Base-by-base conservation (phyloP, 1,284 basidiomycete genomes). In the Apiotrichum sp. region DNA sequence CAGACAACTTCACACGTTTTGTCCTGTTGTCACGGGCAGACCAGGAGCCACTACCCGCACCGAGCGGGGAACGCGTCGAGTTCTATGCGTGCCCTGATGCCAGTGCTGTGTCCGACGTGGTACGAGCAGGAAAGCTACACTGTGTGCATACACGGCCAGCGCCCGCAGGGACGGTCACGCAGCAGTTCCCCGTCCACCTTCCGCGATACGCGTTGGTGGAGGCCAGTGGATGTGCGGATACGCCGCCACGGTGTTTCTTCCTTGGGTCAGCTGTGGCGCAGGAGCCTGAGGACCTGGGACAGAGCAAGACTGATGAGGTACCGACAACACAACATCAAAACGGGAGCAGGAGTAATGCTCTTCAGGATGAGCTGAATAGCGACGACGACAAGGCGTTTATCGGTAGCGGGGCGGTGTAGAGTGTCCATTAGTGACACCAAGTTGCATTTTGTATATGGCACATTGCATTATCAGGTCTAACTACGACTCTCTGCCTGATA, bases 1-100 rank as follows among this genome's bases (percentile, higher is more conserved):
- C n/a, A 76, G 76, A 68, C 52, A 77, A 77, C 56, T 72, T 59
- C 48, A 77, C 76, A 3, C 70, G 74, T n/a, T 77, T 77, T 62
- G 40, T 77, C 33, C 63, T 76, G 11, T 58, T 77, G 7, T 50
- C 59, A 3, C 56, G 57, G 35, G 22, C 34, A 11, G 42, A 47
- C 38, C 39, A 50, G 29, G 22, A 32, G 33, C 45, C 52, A 6
- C 29, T 53, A 32, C 22, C 22, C 39, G 6, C 34, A 29, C 6
- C 31, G 41, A 9, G 3, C 9, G 22, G 22, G 42, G 41, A 36
- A n/a, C 35, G 50, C 41, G 4, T 9, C 42, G 22, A 22, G 13
- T 39, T 53, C 51, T 57, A 34, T 41, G 55, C 55, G 36, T 36
- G 51, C 16, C 41, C 35, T 35, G 41, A 39, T 7, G 32, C 50